Evolutionary conservation across 192 early-diverging fungal species (phyloP).

Genomic region (Entomortierella chlamydospora): DNA sequence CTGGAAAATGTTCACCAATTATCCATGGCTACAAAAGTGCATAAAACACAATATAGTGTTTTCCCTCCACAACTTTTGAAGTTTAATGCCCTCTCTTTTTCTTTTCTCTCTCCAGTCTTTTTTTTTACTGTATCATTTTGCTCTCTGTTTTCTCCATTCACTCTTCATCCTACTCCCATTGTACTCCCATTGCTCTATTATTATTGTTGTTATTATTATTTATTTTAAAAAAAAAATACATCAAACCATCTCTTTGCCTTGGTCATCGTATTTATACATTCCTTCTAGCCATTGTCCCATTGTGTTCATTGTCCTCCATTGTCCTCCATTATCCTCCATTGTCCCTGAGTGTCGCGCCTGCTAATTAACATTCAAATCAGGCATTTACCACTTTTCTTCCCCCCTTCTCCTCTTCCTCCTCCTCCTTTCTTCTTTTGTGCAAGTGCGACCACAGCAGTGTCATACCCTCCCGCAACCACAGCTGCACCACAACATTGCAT

Average conservation of each 20-base stretch:
- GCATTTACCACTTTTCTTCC: neutral
- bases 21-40: too few species aligned
- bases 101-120: neutral
- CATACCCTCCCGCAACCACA: neutral
- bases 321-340: neutral
- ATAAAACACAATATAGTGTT: too few species aligned
- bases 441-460: neutral
- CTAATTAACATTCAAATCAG: neutral
- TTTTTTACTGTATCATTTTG: too few species aligned
- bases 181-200: neutral
- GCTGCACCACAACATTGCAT: neutral
- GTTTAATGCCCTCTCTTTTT: neutral
- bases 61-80: neutral
- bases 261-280: conserved; percentile 1
- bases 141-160: neutral
- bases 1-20: too few species aligned
- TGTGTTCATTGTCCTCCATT: too few species aligned
- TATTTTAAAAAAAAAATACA: neutral
- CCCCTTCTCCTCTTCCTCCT: neutral
- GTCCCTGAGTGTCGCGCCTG: neutral
- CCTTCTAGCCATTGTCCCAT: neutral
- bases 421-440: neutral
- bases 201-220: neutral
- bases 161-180: neutral
- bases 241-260: neutral